These are phyloP conservation scores for Pseudozyma thailandica DNA, from an alignment of 1,284 basidiomycete genomes.

Conservation along the genomic window DNA sequence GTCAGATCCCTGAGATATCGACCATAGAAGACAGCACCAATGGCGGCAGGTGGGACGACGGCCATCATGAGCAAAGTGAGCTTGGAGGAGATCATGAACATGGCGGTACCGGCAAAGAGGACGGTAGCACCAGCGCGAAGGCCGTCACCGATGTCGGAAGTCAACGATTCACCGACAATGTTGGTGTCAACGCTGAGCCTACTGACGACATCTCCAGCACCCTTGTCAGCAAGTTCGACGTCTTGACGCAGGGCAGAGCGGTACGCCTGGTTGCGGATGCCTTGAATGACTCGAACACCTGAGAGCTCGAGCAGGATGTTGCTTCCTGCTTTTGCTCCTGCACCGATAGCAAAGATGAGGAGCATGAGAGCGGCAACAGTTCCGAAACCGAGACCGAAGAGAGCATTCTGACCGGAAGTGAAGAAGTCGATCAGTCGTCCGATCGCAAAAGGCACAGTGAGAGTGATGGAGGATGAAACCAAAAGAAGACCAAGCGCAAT, in stretches of 20 bases:
- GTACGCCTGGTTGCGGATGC: slow-evolving; percentile 85
- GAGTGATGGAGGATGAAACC: slow-evolving; percentile 75
- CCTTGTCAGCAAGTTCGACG: slow-evolving; percentile 80
- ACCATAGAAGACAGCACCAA: slow-evolving; percentile 96
- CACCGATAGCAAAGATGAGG: slow-evolving; percentile 85
- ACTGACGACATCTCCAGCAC: slow-evolving; percentile 93
- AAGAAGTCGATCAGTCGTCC: slow-evolving; percentile 67
- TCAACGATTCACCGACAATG: slow-evolving; percentile 90
- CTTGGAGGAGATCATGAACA: slow-evolving; percentile 93
- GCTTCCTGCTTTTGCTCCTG: slow-evolving; percentile 85
- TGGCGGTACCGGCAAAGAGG: slow-evolving; percentile 79
- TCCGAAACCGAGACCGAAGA: slow-evolving; percentile 75
- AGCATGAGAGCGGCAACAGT: slow-evolving; percentile 83
- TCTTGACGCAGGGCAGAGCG: slow-evolving; percentile 84
- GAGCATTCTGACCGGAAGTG: slow-evolving; percentile 49
- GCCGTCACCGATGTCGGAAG: slow-evolving; percentile 61
- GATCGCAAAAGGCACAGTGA: slow-evolving; percentile 70
- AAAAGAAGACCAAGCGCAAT: slow-evolving; percentile 63
- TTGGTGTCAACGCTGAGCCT: slow-evolving; percentile 90
- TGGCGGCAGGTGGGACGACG: slow-evolving; percentile 91
- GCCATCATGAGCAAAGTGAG: slow-evolving; percentile 91
- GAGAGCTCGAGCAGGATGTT: slow-evolving; percentile 83
- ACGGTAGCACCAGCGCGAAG: slow-evolving; percentile 61
- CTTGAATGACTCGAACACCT: slow-evolving; percentile 91
- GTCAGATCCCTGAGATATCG: slow-evolving; percentile 91